These are phyloP conservation scores for Aquanectria penicillioides DNA, from an alignment of 2,329 filamentous ascomycete genomes.

Conservation along the genomic window DNA sequence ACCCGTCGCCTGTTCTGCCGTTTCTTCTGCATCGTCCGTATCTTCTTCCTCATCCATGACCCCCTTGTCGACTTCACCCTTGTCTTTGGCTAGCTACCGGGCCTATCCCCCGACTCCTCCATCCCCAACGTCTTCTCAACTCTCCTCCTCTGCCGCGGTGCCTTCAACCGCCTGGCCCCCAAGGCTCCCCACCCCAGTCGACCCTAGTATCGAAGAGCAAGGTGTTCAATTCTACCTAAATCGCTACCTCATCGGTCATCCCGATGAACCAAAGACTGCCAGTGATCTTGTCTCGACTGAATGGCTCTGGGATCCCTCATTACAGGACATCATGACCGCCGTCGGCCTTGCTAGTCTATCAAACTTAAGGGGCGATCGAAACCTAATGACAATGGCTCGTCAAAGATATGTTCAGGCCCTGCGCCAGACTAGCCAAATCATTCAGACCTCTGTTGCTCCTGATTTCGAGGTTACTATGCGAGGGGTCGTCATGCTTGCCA, in stretches of 20 bases:
- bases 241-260: slow-evolving; percentile 61
- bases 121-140: slow-evolving; percentile 25
- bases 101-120: slow-evolving; percentile 29
- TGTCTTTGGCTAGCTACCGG: slow-evolving; percentile 24
- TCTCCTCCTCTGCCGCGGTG: slow-evolving; percentile 3
- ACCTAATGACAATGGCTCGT: slow-evolving; percentile 58
- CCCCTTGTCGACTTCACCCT: slow-evolving; percentile 37
- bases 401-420: slow-evolving; percentile 65
- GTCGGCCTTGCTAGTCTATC: slow-evolving; percentile 68
- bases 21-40: slow-evolving; percentile 30
- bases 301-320: slow-evolving; percentile 52
- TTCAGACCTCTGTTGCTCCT: slow-evolving; percentile 47
- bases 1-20: slow-evolving; percentile 29
- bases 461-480: slow-evolving; percentile 58
- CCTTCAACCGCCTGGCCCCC: slow-evolving; percentile 16
- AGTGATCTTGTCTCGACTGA: slow-evolving; percentile 49
- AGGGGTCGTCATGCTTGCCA: slow-evolving; percentile 65
- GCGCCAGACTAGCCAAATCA: slow-evolving; percentile 55
- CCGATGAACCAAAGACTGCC: slow-evolving; percentile 56
- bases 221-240: slow-evolving; percentile 63
- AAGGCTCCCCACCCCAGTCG: slow-evolving; percentile 46
- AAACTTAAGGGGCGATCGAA: slow-evolving; percentile 59
- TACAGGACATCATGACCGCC: slow-evolving; percentile 63
- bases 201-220: slow-evolving; percentile 56
- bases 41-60: slow-evolving; percentile 33